Conservation (phyloP, 2,329 filamentous ascomycete species). For the Fusarium bulbicola region DNA sequence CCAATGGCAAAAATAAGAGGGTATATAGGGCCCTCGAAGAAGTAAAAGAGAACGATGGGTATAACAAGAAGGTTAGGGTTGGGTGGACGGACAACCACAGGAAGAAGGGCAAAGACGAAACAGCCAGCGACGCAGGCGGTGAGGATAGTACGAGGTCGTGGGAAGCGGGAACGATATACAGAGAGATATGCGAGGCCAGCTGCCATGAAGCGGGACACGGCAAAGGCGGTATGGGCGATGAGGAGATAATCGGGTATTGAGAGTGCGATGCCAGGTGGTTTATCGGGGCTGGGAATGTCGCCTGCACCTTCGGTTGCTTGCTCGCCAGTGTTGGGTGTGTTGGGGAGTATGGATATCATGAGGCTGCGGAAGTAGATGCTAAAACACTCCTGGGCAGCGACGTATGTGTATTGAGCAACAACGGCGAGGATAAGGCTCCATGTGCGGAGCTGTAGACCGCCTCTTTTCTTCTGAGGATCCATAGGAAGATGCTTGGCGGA, state of each 20-base stretch:
- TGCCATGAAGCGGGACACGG: slow-evolving; percentile 76
- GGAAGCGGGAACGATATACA: slow-evolving; percentile 58
- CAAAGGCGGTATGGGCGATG: slow-evolving; percentile 77
- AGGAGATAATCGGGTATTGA: slow-evolving; percentile 73
- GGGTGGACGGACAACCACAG: slow-evolving; percentile 54
- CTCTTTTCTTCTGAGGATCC: slow-evolving; percentile 59
- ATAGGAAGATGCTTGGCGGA: slow-evolving; percentile 59
- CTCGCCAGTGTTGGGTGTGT: slow-evolving; percentile 29
- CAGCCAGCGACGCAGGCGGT: slow-evolving; percentile 68
- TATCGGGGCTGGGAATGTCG: slow-evolving; percentile 45
- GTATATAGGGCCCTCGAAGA: slow-evolving; percentile 85
- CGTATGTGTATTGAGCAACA: slow-evolving; percentile 80
- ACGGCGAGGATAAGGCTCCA: slow-evolving; percentile 74
- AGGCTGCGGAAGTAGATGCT: slow-evolving; percentile 68
- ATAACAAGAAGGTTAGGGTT: slow-evolving; percentile 62
- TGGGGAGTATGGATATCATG: slow-evolving; percentile 53
- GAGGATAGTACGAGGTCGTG: slow-evolving; percentile 76
- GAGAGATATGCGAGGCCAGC: slow-evolving; percentile 70
- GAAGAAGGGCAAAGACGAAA: slow-evolving; percentile 63
- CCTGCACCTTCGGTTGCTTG: slow-evolving; percentile 36
- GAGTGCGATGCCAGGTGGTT: slow-evolving; percentile 58
- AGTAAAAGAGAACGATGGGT: slow-evolving; percentile 76
- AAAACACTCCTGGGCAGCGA: slow-evolving; percentile 75
- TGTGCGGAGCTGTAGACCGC: slow-evolving; percentile 63
- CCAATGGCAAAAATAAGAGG: slow-evolving; percentile 83